phyloP scores from a whole-genome alignment of 768 basidiomycete species.

The Gymnopilus junonius region DNA sequence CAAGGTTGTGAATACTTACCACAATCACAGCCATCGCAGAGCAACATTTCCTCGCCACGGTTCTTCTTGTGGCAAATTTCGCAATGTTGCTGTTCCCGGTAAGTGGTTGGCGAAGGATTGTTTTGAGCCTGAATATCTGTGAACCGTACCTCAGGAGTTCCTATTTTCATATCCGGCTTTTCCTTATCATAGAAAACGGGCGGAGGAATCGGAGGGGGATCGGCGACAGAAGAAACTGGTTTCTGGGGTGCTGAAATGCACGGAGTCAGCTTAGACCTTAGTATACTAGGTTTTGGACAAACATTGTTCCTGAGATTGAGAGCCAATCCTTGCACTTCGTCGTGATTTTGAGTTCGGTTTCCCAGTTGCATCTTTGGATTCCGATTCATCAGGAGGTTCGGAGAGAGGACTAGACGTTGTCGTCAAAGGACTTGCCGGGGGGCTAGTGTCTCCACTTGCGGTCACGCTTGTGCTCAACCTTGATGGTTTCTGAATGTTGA shows the following conservation, averaged over 20 bases:
- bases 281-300: slow-evolving; percentile 22
- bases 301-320: slow-evolving; percentile 56
- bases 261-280: slow-evolving; percentile 10
- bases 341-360: slow-evolving; percentile 48
- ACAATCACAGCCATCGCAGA: slow-evolving; percentile 56
- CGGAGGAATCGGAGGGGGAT: slow-evolving; percentile 41
- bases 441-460: slow-evolving; percentile 52
- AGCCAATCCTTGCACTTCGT: slow-evolving; percentile 54
- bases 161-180: slow-evolving; percentile 46
- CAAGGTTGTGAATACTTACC: slow-evolving; percentile 31
- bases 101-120: slow-evolving; percentile 29
- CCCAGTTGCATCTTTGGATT: slow-evolving; percentile 58
- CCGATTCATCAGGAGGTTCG: slow-evolving; percentile 80
- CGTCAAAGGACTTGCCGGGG: slow-evolving; percentile 78
- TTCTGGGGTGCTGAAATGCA: slow-evolving; percentile 40
- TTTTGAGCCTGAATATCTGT: slow-evolving; percentile 31
- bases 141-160: slow-evolving; percentile 55
- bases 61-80: slow-evolving; percentile 93
- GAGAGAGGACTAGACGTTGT: slow-evolving; percentile 78
- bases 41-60: slow-evolving; percentile 88
- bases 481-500: slow-evolving; percentile 48
- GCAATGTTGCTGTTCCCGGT: slow-evolving; percentile 70
- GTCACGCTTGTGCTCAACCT: slow-evolving; percentile 42
- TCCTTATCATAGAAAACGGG: slow-evolving; percentile 54
- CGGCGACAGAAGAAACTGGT: slow-evolving; percentile 24